Evolutionary conservation across 768 basidiomycete species (phyloP), one percentile per base, ranked within the genome.

Genomic region (Boletus speciosus): DNA sequence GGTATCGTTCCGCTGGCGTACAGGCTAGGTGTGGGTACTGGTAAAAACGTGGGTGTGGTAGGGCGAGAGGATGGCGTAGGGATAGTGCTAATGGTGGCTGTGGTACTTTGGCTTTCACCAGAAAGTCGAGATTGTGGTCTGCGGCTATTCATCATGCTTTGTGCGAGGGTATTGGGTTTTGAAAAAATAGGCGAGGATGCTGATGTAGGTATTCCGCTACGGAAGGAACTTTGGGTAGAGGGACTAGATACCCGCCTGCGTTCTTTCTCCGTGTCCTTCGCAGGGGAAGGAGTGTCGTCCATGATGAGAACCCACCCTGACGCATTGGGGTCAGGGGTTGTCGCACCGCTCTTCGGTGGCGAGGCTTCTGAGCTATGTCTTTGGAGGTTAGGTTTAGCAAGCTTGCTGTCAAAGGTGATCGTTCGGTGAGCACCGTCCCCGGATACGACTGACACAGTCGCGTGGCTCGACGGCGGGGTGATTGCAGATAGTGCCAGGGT

Each of bases 301-400:
- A 91, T 90, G 47, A 93, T 89, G 36, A 93, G 80, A 39, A 93
- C 90, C 90, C 90, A 93, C 51, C 90, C 90, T 36, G 88, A 82
- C 11, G 84, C 73, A 61, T 90, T 88, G 21, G 78, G 81, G 32
- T 69, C 73, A 41, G 78, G 74, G 38, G 76, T 80, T 50, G 65
- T 71, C 15, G 60, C 58, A 34, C 65, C 66, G 27, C 68, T 62
- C 61, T 76, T 80, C 54, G 67, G 73, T 7, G 71, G 67, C 40
- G 74, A 76, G 57, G 68, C 73, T 42, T 81, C 80, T 44, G 70
- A 71, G 55, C 78, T 78, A 16, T 70, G 73, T 47, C 75, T 76
- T 31, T 80, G 78, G 11, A 67, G 57, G 47, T 59, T 59, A 10
- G 62, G 60, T 52, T 40, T 61, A 57, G 62, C 29, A 60, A 63